Conservation (phyloP, 345 rosid species). For the Salix brachista region DNA sequence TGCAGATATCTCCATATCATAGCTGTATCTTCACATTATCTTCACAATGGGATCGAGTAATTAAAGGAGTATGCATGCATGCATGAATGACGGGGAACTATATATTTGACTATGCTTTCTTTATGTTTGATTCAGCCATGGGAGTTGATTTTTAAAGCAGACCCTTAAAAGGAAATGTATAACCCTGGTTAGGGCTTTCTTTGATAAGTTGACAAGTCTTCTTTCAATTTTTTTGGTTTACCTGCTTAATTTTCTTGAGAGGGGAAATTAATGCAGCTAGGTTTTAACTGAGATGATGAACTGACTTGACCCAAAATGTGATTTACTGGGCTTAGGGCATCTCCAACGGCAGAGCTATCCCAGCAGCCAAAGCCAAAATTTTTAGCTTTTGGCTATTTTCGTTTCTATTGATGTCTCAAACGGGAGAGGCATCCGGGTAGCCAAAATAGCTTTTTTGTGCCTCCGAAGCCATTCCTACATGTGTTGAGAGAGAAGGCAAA, state of each 20-base stretch:
- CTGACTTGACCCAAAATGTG: not conserved
- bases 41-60: not conserved
- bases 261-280: not conserved
- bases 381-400: too few relatives aligned
- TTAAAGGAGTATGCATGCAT: not conserved
- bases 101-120: not conserved
- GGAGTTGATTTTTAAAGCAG: constrained; percentile 4
- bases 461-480: too few relatives aligned
- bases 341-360: too few relatives aligned
- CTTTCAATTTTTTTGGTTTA: not conserved
- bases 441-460: too few relatives aligned
- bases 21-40: too few relatives aligned
- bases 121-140: not conserved
- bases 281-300: not conserved
- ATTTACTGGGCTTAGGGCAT: not conserved
- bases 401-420: too few relatives aligned
- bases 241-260: not conserved
- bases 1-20: too few relatives aligned
- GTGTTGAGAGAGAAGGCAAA: too few relatives aligned
- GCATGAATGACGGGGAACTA: not conserved
- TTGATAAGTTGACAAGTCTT: not conserved
- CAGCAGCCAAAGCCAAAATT: too few relatives aligned
- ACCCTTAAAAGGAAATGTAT: not conserved
- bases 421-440: too few relatives aligned
- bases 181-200: not conserved